Evolutionary conservation across 257 asterid genomes (phyloP), one percentile per base, ranked within the genome.

Genomic region (Solanum raphanifolium): DNA sequence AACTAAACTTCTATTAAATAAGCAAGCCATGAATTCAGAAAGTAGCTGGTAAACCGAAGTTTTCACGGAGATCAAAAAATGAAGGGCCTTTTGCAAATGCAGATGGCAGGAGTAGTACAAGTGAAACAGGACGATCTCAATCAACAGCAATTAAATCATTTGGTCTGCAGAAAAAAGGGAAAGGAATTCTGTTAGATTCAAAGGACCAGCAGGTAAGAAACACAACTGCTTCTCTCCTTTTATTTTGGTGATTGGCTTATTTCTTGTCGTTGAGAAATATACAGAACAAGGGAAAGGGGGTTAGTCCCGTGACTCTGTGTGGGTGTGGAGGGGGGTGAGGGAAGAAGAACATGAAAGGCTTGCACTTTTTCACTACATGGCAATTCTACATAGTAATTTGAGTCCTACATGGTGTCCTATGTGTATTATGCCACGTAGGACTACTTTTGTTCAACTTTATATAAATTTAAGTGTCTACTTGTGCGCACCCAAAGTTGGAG

Each of bases 161-260:
- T 39, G 95, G 93, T 29, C 84, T 87, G 83, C 94, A 91, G 91
- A 93, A 88, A 91, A 94, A 94, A 88, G 95, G 93, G 88, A 92
- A 89, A 87, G 96, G 92, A 81, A 69, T 84, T 81, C 39, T 83
- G 34, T 88, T 91, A 75, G 94, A 94, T 69, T 83, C 86, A 31
- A 90, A 90, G 73, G 97, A 93, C 87, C 93, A 89, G 86, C 94
- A 92, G 98, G 98, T 94, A 93, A 68, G 84, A 79, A 79, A 15
- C 38, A 13, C 36, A 78, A 78, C 84, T 79, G 52, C 84, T 79
- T 79, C 81, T 66, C 35, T 79, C 83, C 83, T 46, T 65, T 55
- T 72, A 15, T 36, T 29, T 48, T 52, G 84, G 48, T 52, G 48
- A 73, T 73, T 48, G 52, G 6, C 38, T 43, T 20, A 12, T 87